Evolutionary conservation across 306 rosid genomes (phyloP).

Genomic region (Abrus precatorius): DNA sequence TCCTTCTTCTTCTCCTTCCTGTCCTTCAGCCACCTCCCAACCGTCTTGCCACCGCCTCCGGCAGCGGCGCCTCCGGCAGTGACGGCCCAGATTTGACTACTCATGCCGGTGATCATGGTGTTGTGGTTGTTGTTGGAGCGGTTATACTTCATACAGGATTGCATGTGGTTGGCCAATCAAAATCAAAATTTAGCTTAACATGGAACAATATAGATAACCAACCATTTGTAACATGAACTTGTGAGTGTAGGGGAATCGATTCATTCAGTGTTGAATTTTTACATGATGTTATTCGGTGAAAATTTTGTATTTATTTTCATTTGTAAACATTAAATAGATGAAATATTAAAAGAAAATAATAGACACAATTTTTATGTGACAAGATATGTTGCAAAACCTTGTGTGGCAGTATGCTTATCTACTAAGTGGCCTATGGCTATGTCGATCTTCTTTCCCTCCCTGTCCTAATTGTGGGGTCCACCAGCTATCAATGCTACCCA

Average conservation of each 20-base stretch:
- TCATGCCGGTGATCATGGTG: constrained; percentile 38
- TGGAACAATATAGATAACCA: neutral
- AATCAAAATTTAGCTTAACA: neutral
- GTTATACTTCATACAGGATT: constrained; percentile 64
- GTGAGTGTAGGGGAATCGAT: too few relatives aligned
- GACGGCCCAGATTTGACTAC: constrained; percentile 58
- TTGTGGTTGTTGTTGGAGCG: constrained; percentile 62
- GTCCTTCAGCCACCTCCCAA: constrained; percentile 99
- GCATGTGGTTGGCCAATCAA: constrained; percentile 22
- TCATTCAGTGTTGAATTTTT: neutral
- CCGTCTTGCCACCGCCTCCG: constrained; percentile 73
- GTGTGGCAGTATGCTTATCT: constrained; percentile 2
- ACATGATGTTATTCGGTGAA: neutral
- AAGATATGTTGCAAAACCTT: neutral
- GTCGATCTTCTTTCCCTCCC: neutral
- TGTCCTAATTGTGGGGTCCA: constrained; percentile 44
- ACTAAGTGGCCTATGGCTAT: neutral
- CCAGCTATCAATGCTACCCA: constrained; percentile 42
- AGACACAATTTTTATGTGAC: neutral
- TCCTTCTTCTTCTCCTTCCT: constrained; percentile 97
- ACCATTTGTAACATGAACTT: neutral
- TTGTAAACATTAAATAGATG: neutral
- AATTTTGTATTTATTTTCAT: neutral
- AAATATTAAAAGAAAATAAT: neutral
- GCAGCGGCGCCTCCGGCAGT: constrained; percentile 38